Evolutionary conservation across 768 basidiomycete genomes (phyloP), one percentile per base, ranked within the genome.

Genomic region (Collybiopsis luxurians): DNA sequence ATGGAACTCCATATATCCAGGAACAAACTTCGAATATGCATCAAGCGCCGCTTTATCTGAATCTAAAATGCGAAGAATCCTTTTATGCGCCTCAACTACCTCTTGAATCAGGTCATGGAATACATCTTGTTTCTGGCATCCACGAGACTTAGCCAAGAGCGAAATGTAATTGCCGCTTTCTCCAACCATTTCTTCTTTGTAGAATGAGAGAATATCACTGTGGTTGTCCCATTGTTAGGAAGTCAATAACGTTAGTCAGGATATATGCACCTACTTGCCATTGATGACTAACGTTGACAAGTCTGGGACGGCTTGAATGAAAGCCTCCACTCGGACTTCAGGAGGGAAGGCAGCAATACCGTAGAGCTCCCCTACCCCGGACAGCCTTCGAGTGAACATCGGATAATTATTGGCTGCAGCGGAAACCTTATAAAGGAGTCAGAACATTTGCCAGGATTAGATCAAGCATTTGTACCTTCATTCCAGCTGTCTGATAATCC

Each of bases 301-400:
- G 36, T 76, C 73, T 0, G 74, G 76, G 28, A 78, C 57, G 12
- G 69, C 67, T 56, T 76, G 76, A 23, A 72, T 63, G 46, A 75
- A 77, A 3, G 64, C 56, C 26, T 60, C 57, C 15, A 74, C 31
- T 2, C 71, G 70, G 10, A 75, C 52, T 3, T 67, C 63, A 3
- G n/a, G n/a, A n/a, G n/a, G n/a, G n/a, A n/a, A n/a, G n/a, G n/a
- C n/a, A n/a, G n/a, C n/a, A n/a, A n/a, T 56, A 1, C 62, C 60
- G 42, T 71, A 79, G 0, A 71, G 66, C 48, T 74, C 72, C 0
- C 66, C 61, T 11, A 69, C 61, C 0, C 75, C 76, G 17, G 73
- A 72, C 65, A 69, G 56, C 9, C 55, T 39, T 4, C 67, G 62
- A 12, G 55, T 52, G 40, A 67, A 67, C 0, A 61, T 66, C 12